These are phyloP conservation scores for Fusarium paranaense DNA, from an alignment of 2,329 filamentous ascomycete genomes.

Conservation along the genomic window DNA sequence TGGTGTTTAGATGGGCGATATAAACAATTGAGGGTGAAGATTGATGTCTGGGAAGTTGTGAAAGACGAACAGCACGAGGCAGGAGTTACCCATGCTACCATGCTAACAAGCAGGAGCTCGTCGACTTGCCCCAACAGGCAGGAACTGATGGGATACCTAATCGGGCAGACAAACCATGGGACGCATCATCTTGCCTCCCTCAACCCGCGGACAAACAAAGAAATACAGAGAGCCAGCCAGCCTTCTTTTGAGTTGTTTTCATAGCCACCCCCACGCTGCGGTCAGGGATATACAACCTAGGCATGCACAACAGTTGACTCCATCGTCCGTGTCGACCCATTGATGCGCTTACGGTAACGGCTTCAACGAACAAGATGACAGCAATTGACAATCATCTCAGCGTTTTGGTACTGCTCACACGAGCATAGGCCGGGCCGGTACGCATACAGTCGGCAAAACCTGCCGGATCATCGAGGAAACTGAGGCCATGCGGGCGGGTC, in stretches of 20 bases:
- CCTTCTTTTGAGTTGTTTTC: background rate
- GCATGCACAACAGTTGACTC: background rate
- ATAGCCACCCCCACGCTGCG: background rate
- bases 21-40: background rate
- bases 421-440: constrained; percentile 21
- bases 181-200: background rate
- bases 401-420: background rate
- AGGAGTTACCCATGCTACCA: background rate
- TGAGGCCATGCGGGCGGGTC: constrained; percentile 1
- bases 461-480: background rate
- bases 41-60: background rate
- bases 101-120: background rate
- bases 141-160: background rate
- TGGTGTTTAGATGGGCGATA: background rate
- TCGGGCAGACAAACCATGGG: background rate
- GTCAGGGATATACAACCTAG: background rate
- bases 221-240: background rate
- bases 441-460: constrained; percentile 15
- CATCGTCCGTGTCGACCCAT: background rate
- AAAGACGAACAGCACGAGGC: background rate
- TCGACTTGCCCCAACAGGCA: background rate
- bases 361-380: background rate
- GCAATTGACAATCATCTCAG: constrained; percentile 7
- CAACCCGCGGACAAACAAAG: background rate
- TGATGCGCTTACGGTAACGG: background rate